Conservation (phyloP, 202 grass and related monocot genomes). For the Bolboschoenoplectus hybrid region DNA sequence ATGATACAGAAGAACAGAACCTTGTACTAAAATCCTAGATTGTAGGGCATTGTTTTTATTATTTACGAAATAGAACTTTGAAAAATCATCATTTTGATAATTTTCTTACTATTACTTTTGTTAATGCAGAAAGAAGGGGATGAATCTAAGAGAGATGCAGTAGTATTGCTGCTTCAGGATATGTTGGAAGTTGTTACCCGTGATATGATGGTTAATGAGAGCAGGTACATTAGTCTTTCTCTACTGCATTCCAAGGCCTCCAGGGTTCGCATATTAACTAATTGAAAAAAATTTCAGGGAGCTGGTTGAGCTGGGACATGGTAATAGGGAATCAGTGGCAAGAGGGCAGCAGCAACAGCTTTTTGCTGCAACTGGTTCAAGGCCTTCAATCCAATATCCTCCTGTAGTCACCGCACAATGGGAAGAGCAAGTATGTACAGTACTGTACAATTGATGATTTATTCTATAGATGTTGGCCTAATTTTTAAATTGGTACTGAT, state of each 20-base stretch:
- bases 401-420: slow-evolving; percentile 75
- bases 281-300: slow-evolving; percentile 53
- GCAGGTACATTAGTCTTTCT: slow-evolving; percentile 45
- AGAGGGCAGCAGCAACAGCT: slow-evolving; percentile 69
- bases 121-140: slow-evolving; percentile 82
- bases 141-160: slow-evolving; percentile 66
- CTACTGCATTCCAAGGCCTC: slow-evolving; percentile 9
- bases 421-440: slow-evolving; percentile 79
- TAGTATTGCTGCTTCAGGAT: slow-evolving; percentile 91
- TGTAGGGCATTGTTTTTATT: not conserved
- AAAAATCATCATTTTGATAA: not conserved
- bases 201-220: slow-evolving; percentile 99
- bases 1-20: slow-evolving; percentile 6
- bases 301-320: slow-evolving; percentile 81
- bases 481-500: slow-evolving; percentile 6
- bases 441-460: slow-evolving; percentile 9
- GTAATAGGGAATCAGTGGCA: slow-evolving; percentile 81
- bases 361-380: slow-evolving; percentile 86
- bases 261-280: not conserved
- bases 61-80: not conserved
- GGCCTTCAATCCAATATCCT: slow-evolving; percentile 81
- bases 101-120: slow-evolving; percentile 21
- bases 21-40: not conserved
- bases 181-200: slow-evolving; percentile 93
- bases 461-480: not conserved